Evolutionary conservation across 2,329 filamentous ascomycete genomes (phyloP), one percentile per base, ranked within the genome.

Genomic region (Aspergillus sp.): DNA sequence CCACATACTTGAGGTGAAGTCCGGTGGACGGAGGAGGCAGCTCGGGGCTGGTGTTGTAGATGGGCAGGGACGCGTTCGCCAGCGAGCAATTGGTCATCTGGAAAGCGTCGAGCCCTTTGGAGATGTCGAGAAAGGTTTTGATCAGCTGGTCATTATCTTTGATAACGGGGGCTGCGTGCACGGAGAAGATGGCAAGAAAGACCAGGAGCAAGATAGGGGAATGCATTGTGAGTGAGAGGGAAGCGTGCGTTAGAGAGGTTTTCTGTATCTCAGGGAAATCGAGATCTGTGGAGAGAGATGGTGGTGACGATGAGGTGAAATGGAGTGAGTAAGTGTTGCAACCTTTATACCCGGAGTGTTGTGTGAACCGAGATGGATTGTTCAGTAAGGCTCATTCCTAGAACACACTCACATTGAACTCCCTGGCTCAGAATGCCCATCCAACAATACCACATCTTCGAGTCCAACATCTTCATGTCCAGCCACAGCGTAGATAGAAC

Each of bases 1-100:
- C 73, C 46, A 81, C 63, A 55, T 76, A 71, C 52, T 76, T 69
- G 45, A 81, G 73, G 7, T 55, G 61, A 34, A 72, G 50, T 16
- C 58, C 58, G 5, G 49, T 36, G 3, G 64, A 58, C 9, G 71
- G 71, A 5, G 29, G 29, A 13, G 71, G 66, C 2, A 76, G 65
- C 4, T 58, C 44, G 11, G 50, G 32, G 3, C 54, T 48, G 14
- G 63, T 60, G 7, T 61, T 50, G 23, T 57, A 52, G 11, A 66
- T 31, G 19, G 61, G 58, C 7, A 64, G 40, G 2, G n/a, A 29
- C 45, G 53, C 41, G 1, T 56, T 38, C 10, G 38, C 17, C 3
- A 67, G 25, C 20, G 57, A 52, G 54, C 68, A 71, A 40, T 62
- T 59, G 38, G 51, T 50, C 7, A 57, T 9, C 13, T 47, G 16